Evolutionary conservation across 768 basidiomycete species (phyloP).

Genomic region (Lentinula raphanica): DNA sequence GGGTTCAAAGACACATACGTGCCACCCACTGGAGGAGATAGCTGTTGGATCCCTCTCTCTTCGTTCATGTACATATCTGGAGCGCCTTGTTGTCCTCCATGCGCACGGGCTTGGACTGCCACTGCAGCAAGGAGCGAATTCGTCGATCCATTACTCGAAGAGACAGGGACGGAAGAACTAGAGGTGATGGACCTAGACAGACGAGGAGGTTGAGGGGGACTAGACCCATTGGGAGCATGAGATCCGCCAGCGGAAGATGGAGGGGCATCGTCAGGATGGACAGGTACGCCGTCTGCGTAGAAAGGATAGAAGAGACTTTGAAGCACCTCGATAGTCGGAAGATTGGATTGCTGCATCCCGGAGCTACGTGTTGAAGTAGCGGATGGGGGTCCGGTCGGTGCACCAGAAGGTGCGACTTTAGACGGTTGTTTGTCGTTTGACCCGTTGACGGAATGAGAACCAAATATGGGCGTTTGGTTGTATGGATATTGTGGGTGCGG

Average conservation of each 20-base stretch:
- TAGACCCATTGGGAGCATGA: slow-evolving; percentile 10
- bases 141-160: slow-evolving; percentile 33
- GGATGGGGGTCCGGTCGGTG: slow-evolving; percentile 2
- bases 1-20: background rate
- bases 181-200: background rate
- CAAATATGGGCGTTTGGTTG: slow-evolving; percentile 16
- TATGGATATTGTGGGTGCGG: slow-evolving; percentile 5
- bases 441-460: slow-evolving; percentile 34
- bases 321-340: slow-evolving; percentile 52
- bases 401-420: slow-evolving; percentile 23
- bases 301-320: slow-evolving; percentile 73
- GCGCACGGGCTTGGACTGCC: slow-evolving; percentile 40
- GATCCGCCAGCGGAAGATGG: background rate
- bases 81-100: slow-evolving; percentile 3
- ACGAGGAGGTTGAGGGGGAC: background rate
- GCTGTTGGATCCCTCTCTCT: slow-evolving; percentile 40
- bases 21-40: background rate
- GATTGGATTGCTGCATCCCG: slow-evolving; percentile 2
- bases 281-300: slow-evolving; percentile 46
- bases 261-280: background rate
- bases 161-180: background rate
- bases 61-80: slow-evolving; percentile 65
- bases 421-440: slow-evolving; percentile 24
- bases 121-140: slow-evolving; percentile 56
- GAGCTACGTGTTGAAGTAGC: slow-evolving; percentile 29